These are phyloP conservation scores for Quercus dentata DNA, from an alignment of 306 rosid genomes.

Conservation along the genomic window DNA sequence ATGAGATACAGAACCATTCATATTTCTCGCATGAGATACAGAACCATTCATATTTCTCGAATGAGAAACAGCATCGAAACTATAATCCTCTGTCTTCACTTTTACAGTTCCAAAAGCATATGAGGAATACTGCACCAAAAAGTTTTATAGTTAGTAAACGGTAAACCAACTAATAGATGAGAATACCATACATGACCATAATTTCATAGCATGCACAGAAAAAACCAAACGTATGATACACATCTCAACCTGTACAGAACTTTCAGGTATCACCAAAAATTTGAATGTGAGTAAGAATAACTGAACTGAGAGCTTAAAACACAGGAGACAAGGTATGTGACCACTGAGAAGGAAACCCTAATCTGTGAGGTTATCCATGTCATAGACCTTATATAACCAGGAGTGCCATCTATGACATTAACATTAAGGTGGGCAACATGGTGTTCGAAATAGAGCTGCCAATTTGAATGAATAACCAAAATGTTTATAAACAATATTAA, in stretches of 20 bases:
- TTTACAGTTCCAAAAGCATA: slow-evolving; percentile 29
- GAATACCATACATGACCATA: neutral
- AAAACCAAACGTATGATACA: neutral
- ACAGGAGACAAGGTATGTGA: slow-evolving; percentile 1
- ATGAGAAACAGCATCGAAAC: slow-evolving; percentile 30
- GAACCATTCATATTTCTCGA: slow-evolving; percentile 12
- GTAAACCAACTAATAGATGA: slow-evolving; percentile 10
- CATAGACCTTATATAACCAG: neutral
- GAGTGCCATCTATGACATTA: neutral
- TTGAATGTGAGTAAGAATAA: neutral
- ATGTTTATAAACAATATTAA: neutral
- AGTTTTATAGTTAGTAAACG: slow-evolving; percentile 14
- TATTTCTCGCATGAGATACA: neutral
- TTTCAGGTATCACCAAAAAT: neutral
- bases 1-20: neutral
- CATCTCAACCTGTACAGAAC: neutral
- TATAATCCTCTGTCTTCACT: slow-evolving; percentile 47
- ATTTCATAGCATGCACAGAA: neutral
- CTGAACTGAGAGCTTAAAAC: neutral
- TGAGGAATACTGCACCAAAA: slow-evolving; percentile 34
- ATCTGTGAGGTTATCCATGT: neutral
- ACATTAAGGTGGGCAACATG: neutral
- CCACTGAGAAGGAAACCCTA: neutral
- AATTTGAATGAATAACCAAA: neutral
- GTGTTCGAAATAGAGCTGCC: neutral